Evolutionary conservation across 495 filamentous ascomycete genomes (phyloP).

Genomic region (Viridothelium virens): DNA sequence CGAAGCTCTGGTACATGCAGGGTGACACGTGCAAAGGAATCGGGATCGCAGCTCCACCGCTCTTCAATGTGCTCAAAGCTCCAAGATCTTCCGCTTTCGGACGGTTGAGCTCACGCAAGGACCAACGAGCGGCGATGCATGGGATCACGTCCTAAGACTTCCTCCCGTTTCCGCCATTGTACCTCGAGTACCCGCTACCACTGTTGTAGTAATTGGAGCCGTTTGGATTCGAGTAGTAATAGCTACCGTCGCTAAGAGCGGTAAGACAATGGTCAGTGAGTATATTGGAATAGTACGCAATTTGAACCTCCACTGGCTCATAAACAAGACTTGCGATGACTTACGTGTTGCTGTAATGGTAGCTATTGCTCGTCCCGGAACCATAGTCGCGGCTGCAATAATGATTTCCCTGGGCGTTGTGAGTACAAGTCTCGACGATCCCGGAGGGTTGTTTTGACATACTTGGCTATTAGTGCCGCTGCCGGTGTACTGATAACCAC

Average conservation of each 20-base stretch:
- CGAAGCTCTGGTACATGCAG: too few relatives aligned
- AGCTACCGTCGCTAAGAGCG: slow-evolving; percentile 10
- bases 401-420: neutral
- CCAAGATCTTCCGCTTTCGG: too few relatives aligned
- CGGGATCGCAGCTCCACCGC: too few relatives aligned
- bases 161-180: neutral
- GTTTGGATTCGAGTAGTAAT: slow-evolving; percentile 12
- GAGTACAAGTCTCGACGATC: neutral
- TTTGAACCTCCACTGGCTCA: neutral
- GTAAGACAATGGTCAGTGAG: neutral
- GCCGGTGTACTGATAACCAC: slow-evolving; percentile 1
- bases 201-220: slow-evolving; percentile 7
- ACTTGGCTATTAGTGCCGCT: slow-evolving; percentile 13
- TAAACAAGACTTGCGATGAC: neutral
- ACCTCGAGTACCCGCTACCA: neutral
- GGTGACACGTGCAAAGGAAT: too few relatives aligned
- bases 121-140: neutral
- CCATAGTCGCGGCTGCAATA: slow-evolving; percentile 4
- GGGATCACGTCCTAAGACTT: neutral
- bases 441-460: neutral
- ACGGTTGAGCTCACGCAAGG: too few relatives aligned
- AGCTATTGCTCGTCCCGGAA: neutral
- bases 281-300: neutral
- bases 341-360: slow-evolving; percentile 10
- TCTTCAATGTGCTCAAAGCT: too few relatives aligned